Evolutionary conservation across 805 yeast species (phyloP), one percentile per base, ranked within the genome.

Genomic region (Candida awuae): DNA sequence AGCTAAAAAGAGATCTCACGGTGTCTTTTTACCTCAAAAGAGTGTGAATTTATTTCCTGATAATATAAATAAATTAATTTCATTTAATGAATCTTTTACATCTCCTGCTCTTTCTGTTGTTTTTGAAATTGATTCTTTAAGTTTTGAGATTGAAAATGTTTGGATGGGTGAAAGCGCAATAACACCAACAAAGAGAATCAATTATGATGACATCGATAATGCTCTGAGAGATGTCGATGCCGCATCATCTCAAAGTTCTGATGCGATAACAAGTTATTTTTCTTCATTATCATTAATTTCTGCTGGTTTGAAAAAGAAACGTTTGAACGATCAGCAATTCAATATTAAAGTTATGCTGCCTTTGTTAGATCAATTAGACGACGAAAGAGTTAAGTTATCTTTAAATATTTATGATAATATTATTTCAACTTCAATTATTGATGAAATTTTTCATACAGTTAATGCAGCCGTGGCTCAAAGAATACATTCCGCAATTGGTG

Each of bases 391-490:
- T 9, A 71, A 79, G 34, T 71, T 83, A 38, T 74, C 77, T 47
- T 66, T 84, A 55, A 86, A 86, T 54, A 72, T 86, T 17, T 84
- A 81, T 58, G 78, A 81, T 43, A 69, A 73, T 28, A 68, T 71
- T 34, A 58, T 66, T 12, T 75, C 84, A 0, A 68, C 70, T 29
- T 68, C 73, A 32, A 65, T 86, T 29, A 64, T 85, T 20, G 73
- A 80, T 33, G 97, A 92, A 61, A 69, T 92, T 23, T 73, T 78
- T 51, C 78, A 81, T 51, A 84, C 79, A 56, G 94, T 81, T 4
- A 90, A 92, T 61, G 68, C 77, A 31, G 84, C 94, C 1, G 77
- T 92, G 39, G 98, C 97, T 1, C 84, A 85, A 46, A 77, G 73
- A 50, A 63, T 82, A 13, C 81, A 81, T 52, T 75, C 90, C 2